Conservation (phyloP, 169 alveolate genomes). For the Hammondia hammondi region DNA sequence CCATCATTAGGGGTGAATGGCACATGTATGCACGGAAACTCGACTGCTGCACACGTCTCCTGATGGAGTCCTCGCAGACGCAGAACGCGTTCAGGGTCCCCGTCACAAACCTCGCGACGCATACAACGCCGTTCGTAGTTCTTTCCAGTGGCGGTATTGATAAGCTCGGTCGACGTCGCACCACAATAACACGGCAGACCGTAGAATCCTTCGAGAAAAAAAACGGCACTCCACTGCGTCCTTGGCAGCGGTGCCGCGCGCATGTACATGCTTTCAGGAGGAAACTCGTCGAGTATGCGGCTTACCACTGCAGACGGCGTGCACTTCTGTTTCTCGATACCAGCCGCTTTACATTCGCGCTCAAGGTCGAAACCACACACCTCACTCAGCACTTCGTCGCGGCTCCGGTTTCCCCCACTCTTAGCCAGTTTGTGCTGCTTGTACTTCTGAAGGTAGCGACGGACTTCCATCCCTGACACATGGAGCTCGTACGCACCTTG, state of each 20-base stretch:
- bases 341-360: background rate
- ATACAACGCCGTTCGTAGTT: background rate
- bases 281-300: background rate
- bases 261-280: background rate
- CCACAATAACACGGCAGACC: background rate
- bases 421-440: background rate
- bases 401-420: background rate
- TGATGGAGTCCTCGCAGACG: background rate
- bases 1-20: background rate
- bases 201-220: background rate
- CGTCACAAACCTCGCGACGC: slow-evolving; percentile 10
- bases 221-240: slow-evolving; percentile 15
- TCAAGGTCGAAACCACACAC: background rate
- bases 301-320: background rate
- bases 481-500: slow-evolving; percentile 31
- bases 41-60: background rate
- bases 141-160: background rate
- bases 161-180: background rate
- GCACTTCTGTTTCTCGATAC: background rate
- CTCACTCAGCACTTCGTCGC: background rate
- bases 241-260: background rate
- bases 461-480: background rate
- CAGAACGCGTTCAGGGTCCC: background rate
- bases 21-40: slow-evolving; percentile 5
- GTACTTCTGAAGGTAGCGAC: slow-evolving; percentile 19